phyloP scores from a whole-genome alignment of 805 yeast species.

The Schwanniomyces yamadae region DNA sequence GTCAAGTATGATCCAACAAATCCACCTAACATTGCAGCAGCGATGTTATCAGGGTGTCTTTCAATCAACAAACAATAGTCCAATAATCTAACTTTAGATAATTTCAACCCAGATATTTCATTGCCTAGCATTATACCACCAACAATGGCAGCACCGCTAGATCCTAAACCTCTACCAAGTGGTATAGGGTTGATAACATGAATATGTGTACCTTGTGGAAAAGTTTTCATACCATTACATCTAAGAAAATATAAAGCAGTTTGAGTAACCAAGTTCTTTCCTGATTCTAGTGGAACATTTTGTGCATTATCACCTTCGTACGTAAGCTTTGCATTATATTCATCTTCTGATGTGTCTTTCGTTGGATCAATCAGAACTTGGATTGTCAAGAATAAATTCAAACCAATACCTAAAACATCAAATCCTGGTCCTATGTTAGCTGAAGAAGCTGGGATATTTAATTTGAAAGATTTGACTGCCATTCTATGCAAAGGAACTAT shows the following conservation, averaged over 20 bases:
- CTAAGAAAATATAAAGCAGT: constrained; percentile 90
- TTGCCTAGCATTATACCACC: constrained; percentile 93
- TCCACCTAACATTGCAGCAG: constrained; percentile 99
- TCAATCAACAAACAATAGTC: constrained; percentile 97
- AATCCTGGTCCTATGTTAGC: constrained; percentile 99
- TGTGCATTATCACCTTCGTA: constrained; percentile 83
- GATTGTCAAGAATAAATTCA: constrained; percentile 70
- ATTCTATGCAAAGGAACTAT: constrained; percentile 1
- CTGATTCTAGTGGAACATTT: constrained; percentile 75
- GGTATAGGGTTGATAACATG: constrained; percentile 91
- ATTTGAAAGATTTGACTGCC: constrained; percentile 46
- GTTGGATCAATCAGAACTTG: constrained; percentile 62
- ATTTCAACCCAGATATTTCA: constrained; percentile 71
- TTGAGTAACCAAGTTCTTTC: constrained; percentile 82
- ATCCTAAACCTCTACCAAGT: constrained; percentile 94
- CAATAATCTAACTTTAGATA: constrained; percentile 72
- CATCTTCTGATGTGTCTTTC: constrained; percentile 50
- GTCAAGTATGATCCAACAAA: constrained; percentile 94
- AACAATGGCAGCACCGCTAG: constrained; percentile 97
- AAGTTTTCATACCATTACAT: constrained; percentile 70
- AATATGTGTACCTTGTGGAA: constrained; percentile 81
- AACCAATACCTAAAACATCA: constrained; percentile 92
- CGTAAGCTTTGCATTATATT: constrained; percentile 64
- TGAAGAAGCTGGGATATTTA: constrained; percentile 91
- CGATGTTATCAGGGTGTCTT: constrained; percentile 96